Conservation (phyloP, 805 yeast species). For the Crinitomyces ghanaensis region DNA sequence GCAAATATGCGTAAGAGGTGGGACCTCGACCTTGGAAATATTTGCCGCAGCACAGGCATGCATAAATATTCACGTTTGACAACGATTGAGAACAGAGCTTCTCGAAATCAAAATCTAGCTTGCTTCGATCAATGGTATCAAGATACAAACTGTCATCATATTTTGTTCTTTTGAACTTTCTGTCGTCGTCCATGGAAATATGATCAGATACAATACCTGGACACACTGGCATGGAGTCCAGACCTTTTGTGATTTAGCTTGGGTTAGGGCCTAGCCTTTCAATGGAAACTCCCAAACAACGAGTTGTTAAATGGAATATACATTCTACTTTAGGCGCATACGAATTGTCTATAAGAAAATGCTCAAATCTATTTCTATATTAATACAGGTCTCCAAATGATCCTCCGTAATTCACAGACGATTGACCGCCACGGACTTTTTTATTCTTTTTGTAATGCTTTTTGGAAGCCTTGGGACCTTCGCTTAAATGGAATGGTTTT, state of each 20-base stretch:
- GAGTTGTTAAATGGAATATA: no score
- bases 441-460: constrained; percentile 72
- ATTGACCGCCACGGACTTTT: constrained; percentile 20
- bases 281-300: no score
- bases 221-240: no score
- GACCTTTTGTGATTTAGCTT: no score
- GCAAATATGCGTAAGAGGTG: constrained; percentile 56
- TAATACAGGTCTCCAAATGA: constrained; percentile 12
- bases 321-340: no score
- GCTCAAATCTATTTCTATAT: constrained; percentile 1
- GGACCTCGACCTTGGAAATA: constrained; percentile 57
- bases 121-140: constrained; percentile 30
- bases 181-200: no score
- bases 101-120: constrained; percentile 59
- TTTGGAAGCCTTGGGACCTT: constrained; percentile 27
- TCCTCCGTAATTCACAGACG: constrained; percentile 10
- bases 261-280: no score
- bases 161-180: no score
- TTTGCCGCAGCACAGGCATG: constrained; percentile 65
- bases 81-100: constrained; percentile 54
- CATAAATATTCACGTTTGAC: constrained; percentile 50
- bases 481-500: constrained; percentile 58
- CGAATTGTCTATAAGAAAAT: neutral
- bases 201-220: no score
- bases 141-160: no score